Base-by-base conservation (phyloP, 768 basidiomycete genomes). In the Rhodotorula graminis region DNA sequence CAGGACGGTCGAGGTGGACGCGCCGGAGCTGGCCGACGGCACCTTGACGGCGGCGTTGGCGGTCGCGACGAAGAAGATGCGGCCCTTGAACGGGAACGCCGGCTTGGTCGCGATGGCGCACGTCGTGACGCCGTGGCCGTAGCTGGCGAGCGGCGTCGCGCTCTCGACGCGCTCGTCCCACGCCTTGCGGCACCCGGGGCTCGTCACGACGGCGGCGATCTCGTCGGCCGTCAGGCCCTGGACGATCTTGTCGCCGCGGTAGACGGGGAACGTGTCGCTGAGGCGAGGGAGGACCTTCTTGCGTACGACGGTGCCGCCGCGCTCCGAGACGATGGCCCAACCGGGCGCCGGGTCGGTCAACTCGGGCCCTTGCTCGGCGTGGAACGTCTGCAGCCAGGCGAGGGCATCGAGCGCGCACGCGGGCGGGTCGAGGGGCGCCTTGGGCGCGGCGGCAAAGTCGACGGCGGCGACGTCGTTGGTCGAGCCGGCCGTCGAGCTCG, bases 211-310 rank as follows among this genome's bases (percentile, higher is more conserved):
- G 2, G 88, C 84, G 0, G 87, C 88, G 49, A 97, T 84, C 80
- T 99, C 95, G 78, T 96, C 94, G 1, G 93, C 93, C 2, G 92
- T 90, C 19, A 94, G 86, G 8, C 93, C 93, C 79, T 97, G 91
- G 62, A 98, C 89, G 71, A 97, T 92, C 81, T 91, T 91, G 79
- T 89, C 88, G 0, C 91, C 93, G 76, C 88, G 89, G 80, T 92
- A 89, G 7, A 98, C 87, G 0, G 92, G 92, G 46, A 93, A 87
- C 64, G 86, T 83, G 2, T 89, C 84, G 11, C 92, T 95, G 12
- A 95, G 85, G 65, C 89, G 88, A 0, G 90, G 85, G 14, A 87
- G 85, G n/a, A 88, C 80, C 78, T 89, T 90, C 78, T 88, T 88
- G 72, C 90, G 87, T 25, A 95, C 85, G 7, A 88, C 83, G 47